Conservation (phyloP, 805 yeast genomes). For the Suhomyces xylopsoci region DNA sequence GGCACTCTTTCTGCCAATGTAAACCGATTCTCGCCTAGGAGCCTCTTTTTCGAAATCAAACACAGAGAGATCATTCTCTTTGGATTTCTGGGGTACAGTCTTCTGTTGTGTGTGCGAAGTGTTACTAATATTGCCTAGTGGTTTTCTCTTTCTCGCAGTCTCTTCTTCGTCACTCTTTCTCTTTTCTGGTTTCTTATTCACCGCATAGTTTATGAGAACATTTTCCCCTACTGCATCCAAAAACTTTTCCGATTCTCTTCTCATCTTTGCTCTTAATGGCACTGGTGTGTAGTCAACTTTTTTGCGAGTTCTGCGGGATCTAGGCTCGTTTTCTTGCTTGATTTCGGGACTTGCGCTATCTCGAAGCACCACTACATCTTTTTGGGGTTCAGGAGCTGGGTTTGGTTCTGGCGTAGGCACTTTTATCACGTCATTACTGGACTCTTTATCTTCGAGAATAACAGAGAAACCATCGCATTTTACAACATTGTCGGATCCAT, state of each 20-base stretch:
- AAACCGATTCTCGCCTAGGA: constrained; percentile 2
- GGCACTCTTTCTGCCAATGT: constrained; percentile 14
- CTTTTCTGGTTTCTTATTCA: constrained; percentile 2
- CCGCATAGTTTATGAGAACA: constrained; percentile 15
- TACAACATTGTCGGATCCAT: background rate
- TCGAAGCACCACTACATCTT: background rate
- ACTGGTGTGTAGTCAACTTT: constrained; percentile 67
- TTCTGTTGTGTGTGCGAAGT: background rate
- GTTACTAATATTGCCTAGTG: background rate
- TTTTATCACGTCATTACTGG: background rate
- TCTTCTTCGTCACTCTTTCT: background rate
- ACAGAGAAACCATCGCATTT: constrained; percentile 1
- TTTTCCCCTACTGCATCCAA: constrained; percentile 56
- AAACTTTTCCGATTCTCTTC: constrained; percentile 58
- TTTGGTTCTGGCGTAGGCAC: background rate
- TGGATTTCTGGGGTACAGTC: background rate
- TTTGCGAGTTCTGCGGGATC: constrained; percentile 53
- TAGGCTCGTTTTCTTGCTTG: background rate
- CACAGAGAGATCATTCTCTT: constrained; percentile 3
- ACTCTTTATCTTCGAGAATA: constrained; percentile 4
- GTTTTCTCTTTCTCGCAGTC: background rate
- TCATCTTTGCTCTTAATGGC: constrained; percentile 63
- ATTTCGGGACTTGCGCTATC: background rate
- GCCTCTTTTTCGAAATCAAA: constrained; percentile 9
- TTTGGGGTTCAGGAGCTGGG: background rate